A percentile compares a stretch with the other conserved stretches of the same genome.
These are phyloP conservation scores for Blastocystis sp. DNA, from an alignment of 352 stramenopile genomes.

Conservation along the genomic window DNA sequence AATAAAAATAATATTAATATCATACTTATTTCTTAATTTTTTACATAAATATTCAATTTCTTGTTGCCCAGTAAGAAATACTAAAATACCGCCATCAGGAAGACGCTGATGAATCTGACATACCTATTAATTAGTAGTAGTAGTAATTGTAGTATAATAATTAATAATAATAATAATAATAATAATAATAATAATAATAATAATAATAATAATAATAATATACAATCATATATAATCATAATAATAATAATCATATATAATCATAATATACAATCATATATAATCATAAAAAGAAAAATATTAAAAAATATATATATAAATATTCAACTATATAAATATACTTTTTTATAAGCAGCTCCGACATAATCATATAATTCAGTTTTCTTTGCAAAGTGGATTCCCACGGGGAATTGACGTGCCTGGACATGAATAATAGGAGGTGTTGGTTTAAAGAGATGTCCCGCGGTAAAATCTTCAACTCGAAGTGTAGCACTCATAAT, in stretches of 20 bases:
- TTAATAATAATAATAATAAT: neutral
- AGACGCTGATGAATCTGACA: conserved; percentile 76
- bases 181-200: neutral
- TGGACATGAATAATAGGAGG: conserved; percentile 75
- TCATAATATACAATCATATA: too few species aligned
- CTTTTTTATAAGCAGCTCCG: conserved; percentile 73
- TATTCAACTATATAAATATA: conserved; percentile 36
- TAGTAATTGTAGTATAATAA: conserved; percentile 7
- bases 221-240: too few species aligned
- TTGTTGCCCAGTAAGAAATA: conserved; percentile 86
- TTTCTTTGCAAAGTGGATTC: conserved; percentile 85
- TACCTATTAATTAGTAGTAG: conserved; percentile 42
- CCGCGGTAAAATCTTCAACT: conserved; percentile 87
- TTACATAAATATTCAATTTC: conserved; percentile 66
- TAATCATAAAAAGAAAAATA: too few species aligned
- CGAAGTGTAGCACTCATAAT: conserved; percentile 95
- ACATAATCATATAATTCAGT: conserved; percentile 91
- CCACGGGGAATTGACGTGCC: conserved; percentile 80
- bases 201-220: neutral
- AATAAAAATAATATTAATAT: neutral
- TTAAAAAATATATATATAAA: conserved; percentile 9
- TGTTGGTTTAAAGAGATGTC: conserved; percentile 64
- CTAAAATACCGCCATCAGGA: conserved; percentile 76
- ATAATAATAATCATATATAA: too few species aligned
- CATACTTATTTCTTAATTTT: conserved; percentile 36